Evolutionary conservation across 805 yeast species (phyloP), one percentile per base, ranked within the genome.

Genomic region (Wickerhamomyces bovis): DNA sequence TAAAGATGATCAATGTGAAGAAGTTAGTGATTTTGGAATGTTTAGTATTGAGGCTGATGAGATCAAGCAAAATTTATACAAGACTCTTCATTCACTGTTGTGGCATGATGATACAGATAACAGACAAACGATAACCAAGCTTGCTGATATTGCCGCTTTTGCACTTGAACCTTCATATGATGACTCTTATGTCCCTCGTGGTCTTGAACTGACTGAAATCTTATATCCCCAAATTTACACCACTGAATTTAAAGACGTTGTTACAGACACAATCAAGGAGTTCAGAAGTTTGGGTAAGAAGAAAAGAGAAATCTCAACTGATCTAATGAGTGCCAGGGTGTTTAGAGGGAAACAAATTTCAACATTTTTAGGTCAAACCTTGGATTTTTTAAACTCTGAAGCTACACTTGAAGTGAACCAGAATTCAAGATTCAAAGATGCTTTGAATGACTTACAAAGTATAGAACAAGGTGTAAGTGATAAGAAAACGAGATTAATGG

Each of bases 201-300:
- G 67, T 0, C 53, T 70, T 38, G 52, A 55, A 11, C 25, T 71
- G 15, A 53, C 56, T 2, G 65, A 64, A 20, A 44, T 44, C 18
- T 63, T 70, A 40, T 71, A 70, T 44, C 75, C 76, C 0, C 73
- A 72, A 45, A 55, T 72, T 2, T 72, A 65, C 48, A 56, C 71
- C 0, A 44, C 55, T 13, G 64, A 65, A 16, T 61, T 61, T 41
- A 49, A 30, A 20, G 36, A 38, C 0, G 38, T 54, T 2, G 42
- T 56, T 15, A 19, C 41, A 6, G 52, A 52, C 4, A 18, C 53
- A 1, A n/a, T 38, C 13, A 13, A 18, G 1, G 36, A 50, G 9
- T 38, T 39, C 6, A 22, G 41, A 6, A 42, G 38, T 8, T 7
- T 52, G 1, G 49, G 39, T 6, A 45, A 49, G 4, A 53, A 53